phyloP scores from a whole-genome alignment of 371 early-diverging fungal species.

The Dichotomocladium elegans region DNA sequence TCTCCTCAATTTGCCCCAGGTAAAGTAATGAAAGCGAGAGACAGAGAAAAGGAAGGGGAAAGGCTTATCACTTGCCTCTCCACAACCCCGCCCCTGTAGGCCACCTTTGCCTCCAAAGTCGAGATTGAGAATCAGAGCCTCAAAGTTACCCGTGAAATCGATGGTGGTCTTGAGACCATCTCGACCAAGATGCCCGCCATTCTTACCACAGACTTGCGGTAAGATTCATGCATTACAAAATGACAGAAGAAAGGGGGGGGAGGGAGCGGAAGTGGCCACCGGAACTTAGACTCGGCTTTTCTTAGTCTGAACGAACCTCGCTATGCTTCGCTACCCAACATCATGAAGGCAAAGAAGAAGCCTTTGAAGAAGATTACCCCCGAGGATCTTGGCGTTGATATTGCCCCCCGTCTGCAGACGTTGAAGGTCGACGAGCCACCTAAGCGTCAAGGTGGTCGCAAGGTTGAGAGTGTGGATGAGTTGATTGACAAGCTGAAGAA shows the following conservation, averaged over 20 bases:
- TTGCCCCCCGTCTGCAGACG: slow-evolving; percentile 78
- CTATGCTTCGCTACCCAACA: slow-evolving; percentile 91
- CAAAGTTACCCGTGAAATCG: slow-evolving; percentile 92
- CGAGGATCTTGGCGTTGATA: slow-evolving; percentile 81
- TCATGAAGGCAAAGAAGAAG: slow-evolving; percentile 99
- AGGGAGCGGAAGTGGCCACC: too few species aligned
- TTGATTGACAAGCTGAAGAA: slow-evolving; percentile 85
- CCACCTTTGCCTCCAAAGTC: slow-evolving; percentile 95
- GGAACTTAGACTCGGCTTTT: too few species aligned
- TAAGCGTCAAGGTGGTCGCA: slow-evolving; percentile 90
- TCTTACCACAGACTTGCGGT: slow-evolving; percentile 96
- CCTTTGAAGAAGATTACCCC: slow-evolving; percentile 80
- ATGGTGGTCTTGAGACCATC: slow-evolving; percentile 97
- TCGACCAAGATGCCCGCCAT: slow-evolving; percentile 83
- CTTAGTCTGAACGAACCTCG: slow-evolving; percentile 91
- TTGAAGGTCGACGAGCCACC: slow-evolving; percentile 92
- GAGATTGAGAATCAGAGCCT: slow-evolving; percentile 71
- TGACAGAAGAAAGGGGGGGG: background rate
- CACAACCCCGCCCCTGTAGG: too few species aligned
- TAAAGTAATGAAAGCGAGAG: slow-evolving; percentile 21
- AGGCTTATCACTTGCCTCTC: background rate
- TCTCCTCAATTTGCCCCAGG: slow-evolving; percentile 92
- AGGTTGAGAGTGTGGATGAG: slow-evolving; percentile 93
- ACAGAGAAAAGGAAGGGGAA: background rate
- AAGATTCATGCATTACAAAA: slow-evolving; percentile 15